Evolutionary conservation across 1,139 yeast genomes (phyloP), one percentile per base, ranked within the genome.

Genomic region (Starmera stellimalicola): DNA sequence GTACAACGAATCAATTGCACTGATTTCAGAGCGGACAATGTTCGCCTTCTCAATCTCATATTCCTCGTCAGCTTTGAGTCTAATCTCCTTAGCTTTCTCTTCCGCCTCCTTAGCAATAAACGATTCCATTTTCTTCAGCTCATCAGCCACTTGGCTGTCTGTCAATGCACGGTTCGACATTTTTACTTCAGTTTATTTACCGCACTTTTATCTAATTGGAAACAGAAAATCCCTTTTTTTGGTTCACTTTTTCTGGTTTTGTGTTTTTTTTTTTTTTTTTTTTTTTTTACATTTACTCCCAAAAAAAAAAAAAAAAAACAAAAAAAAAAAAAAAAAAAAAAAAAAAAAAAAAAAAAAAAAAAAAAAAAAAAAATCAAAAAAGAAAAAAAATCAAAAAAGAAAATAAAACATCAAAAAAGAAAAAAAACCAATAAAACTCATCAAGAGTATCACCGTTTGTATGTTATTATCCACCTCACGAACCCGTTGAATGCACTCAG

Each of bases 81-180:
- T 79, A 54, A 93, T 87, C 62, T 93, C 99, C 62, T 83, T 84
- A 44, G 98, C 96, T 68, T 93, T 93, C 62, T 93, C 99, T 53
- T 88, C 94, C 26, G 98, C 98, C 67, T 93, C 99, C 73, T 88
- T 88, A 66, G 81, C 84, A 70, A 93, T 93, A 77, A 91, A 93
- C 58, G 94, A 91, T 59, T 91, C 95, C 96, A 93, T 91, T 70
- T 91, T 91, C 62, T 80, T 78, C 62, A 91, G 85, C 68, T 91
- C 98, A 49, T 87, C 84, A 55, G 81, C 87, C 51, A 87, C 97
- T 91, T 87, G 33, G 19, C 17, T 5, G 7, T n/a, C n/a, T n/a
- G n/a, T n/a, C n/a, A n/a, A n/a, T 12, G 20, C 5, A 4, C 9
- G 12, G 33, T 27, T 29, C 27, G 33, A n/a, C n/a, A n/a, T 29